phyloP scores from a whole-genome alignment of 2,329 filamentous ascomycete species.

The Thielaviopsis ethacetica region DNA sequence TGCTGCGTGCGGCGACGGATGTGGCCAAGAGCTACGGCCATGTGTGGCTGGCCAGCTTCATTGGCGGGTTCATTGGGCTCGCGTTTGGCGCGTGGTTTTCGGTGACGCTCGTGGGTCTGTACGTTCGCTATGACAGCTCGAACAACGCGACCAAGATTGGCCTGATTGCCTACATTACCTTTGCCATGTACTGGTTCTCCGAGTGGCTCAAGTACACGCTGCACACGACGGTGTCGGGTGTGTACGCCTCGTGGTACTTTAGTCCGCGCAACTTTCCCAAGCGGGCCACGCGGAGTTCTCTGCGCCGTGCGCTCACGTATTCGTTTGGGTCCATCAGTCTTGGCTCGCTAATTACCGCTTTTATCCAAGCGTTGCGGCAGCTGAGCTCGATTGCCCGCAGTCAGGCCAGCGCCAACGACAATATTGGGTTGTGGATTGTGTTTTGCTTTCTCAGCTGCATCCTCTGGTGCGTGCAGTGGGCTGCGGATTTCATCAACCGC shows the following conservation, averaged over 20 bases:
- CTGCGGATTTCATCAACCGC: slow-evolving; percentile 73
- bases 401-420: slow-evolving; percentile 44
- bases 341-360: slow-evolving; percentile 69
- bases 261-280: slow-evolving; percentile 52
- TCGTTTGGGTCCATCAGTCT: slow-evolving; percentile 84
- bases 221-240: slow-evolving; percentile 70
- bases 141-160: slow-evolving; percentile 59
- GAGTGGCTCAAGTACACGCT: slow-evolving; percentile 92
- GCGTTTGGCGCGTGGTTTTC: slow-evolving; percentile 75
- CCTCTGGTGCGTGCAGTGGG: slow-evolving; percentile 67
- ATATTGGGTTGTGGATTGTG: slow-evolving; percentile 46
- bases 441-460: slow-evolving; percentile 67
- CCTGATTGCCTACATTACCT: slow-evolving; percentile 71
- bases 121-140: slow-evolving; percentile 61
- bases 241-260: slow-evolving; percentile 93
- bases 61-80: slow-evolving; percentile 62
- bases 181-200: slow-evolving; percentile 85
- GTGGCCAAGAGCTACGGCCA: slow-evolving; percentile 73
- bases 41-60: slow-evolving; percentile 69
- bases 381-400: slow-evolving; percentile 58
- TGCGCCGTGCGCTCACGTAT: slow-evolving; percentile 69
- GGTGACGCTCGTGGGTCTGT: slow-evolving; percentile 72
- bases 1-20: slow-evolving; percentile 75
- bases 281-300: slow-evolving; percentile 66
- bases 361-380: slow-evolving; percentile 74